phyloP scores from a whole-genome alignment of 371 early-diverging fungal species.

The Zopfochytrium polystomum region DNA sequence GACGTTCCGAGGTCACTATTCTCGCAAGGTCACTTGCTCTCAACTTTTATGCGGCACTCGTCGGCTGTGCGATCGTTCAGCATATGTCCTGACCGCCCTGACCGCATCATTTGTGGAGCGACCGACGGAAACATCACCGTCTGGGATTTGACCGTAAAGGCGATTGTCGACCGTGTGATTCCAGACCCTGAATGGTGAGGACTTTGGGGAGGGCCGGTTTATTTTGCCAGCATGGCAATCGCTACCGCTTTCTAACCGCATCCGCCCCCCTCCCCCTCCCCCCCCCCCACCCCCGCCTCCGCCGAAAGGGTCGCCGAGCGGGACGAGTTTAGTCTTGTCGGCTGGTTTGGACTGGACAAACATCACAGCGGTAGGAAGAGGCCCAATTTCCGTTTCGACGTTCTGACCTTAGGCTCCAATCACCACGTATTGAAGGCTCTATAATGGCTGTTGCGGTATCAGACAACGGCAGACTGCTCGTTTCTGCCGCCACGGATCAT shows the following conservation, averaged over 20 bases:
- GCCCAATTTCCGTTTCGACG: not conserved
- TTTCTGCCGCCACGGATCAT: conserved; percentile 46
- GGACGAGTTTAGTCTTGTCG: conserved; percentile 35
- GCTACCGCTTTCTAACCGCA: too few species aligned
- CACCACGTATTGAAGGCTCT: conserved; percentile 25
- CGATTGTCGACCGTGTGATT: conserved; percentile 42
- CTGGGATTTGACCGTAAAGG: conserved; percentile 40
- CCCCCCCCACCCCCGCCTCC: too few species aligned
- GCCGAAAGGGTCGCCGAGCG: conserved; percentile 20
- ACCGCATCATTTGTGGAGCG: conserved; percentile 41
- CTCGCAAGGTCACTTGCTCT: conserved; percentile 26
- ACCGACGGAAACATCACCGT: conserved; percentile 43
- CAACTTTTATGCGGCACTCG: conserved; percentile 42
- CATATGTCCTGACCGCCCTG: conserved; percentile 35
- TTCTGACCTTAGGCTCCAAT: not conserved
- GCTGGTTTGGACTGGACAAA: conserved; percentile 36
- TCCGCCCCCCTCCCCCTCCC: too few species aligned
- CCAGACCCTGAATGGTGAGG: conserved; percentile 50
- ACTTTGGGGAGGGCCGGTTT: conserved; percentile 1
- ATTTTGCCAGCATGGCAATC: too few species aligned
- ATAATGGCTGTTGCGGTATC: conserved; percentile 43
- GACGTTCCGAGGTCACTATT: too few species aligned
- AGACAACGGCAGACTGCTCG: conserved; percentile 42
- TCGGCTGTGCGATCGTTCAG: conserved; percentile 42
- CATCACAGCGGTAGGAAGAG: conserved; percentile 42